These are phyloP conservation scores for Ilex asprella DNA, from an alignment of 257 asterid genomes.

Conservation along the genomic window DNA sequence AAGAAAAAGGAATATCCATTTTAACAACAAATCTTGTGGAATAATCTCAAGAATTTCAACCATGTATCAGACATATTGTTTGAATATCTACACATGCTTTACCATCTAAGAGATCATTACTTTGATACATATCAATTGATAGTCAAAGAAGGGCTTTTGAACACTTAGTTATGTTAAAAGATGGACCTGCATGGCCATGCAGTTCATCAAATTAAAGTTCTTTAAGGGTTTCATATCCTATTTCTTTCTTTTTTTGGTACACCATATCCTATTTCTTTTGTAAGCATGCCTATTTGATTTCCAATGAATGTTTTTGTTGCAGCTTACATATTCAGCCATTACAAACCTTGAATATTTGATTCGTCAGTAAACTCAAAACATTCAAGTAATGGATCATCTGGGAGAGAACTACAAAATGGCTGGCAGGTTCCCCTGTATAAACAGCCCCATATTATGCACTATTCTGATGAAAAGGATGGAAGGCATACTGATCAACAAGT, in stretches of 20 bases:
- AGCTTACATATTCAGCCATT: constrained; percentile 9
- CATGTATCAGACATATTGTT: background rate
- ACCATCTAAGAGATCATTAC: no score
- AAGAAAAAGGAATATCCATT: background rate
- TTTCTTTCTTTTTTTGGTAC: no score
- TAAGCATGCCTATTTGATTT: no score
- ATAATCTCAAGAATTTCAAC: background rate
- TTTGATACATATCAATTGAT: no score
- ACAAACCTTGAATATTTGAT: constrained; percentile 58
- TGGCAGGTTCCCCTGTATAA: constrained; percentile 77
- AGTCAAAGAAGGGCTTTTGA: no score
- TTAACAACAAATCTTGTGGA: background rate
- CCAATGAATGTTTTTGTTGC: background rate
- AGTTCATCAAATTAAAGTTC: no score
- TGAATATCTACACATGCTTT: no score
- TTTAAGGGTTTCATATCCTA: no score
- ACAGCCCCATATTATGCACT: background rate
- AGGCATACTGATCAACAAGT: background rate
- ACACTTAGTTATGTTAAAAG: no score
- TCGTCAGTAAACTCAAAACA: constrained; percentile 54
- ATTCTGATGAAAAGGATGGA: background rate
- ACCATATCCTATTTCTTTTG: no score
- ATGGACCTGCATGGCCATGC: no score
- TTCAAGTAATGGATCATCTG: constrained; percentile 86
- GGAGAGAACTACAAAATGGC: constrained; percentile 77